These are phyloP conservation scores for Fusarium vanettenii DNA, from an alignment of 2,329 filamentous ascomycete species.

Conservation along the genomic window DNA sequence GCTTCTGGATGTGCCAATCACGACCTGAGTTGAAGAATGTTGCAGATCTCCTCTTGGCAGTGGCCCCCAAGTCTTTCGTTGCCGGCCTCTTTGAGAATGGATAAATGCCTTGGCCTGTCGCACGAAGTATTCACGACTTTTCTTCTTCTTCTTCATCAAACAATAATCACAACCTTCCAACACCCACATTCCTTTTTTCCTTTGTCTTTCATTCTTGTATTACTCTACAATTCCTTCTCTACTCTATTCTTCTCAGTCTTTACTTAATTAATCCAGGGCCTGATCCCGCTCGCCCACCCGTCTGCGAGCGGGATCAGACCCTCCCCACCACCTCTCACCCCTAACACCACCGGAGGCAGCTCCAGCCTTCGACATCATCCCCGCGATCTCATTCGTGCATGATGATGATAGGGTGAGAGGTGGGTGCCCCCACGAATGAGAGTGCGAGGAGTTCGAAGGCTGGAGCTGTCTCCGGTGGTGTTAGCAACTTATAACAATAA, in stretches of 20 bases:
- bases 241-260: not conserved
- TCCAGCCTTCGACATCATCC: not conserved
- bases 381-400: not conserved
- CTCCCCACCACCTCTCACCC: not conserved
- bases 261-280: not conserved
- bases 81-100: not conserved
- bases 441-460: not conserved
- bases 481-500: not conserved
- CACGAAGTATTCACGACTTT: not conserved
- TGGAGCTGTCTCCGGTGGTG: not conserved
- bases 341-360: not conserved
- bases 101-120: slow-evolving; percentile 9
- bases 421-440: not conserved
- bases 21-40: not conserved
- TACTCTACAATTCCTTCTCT: not conserved
- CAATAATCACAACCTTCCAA: not conserved
- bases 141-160: not conserved
- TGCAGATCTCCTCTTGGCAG: not conserved
- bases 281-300: not conserved
- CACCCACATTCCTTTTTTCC: not conserved
- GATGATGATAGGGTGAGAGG: not conserved
- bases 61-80: not conserved
- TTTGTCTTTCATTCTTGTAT: not conserved
- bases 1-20: slow-evolving; percentile 24
- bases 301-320: not conserved